Percentiles rank a stretch among this genome's conserved stretches.
Evolutionary conservation across 2,329 filamentous ascomycete genomes (phyloP).

Genomic region (Aspergillus quadricinctus): DNA sequence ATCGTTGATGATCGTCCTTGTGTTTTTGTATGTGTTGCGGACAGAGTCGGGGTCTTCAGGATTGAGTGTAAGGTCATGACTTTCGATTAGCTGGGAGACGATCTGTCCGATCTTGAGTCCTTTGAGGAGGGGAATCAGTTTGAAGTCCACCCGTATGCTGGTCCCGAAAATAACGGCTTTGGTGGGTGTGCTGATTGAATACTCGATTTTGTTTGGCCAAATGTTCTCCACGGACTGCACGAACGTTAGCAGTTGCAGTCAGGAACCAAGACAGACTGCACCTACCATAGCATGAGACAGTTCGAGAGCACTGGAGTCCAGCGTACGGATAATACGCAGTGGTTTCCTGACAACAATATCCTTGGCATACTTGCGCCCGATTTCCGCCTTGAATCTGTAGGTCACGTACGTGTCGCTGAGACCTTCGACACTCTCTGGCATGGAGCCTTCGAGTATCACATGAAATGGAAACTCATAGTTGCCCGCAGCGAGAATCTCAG

Average conservation of each 20-base stretch:
- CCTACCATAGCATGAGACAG: slow-evolving; percentile 76
- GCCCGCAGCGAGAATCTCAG: slow-evolving; percentile 60
- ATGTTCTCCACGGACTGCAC: slow-evolving; percentile 78
- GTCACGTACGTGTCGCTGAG: slow-evolving; percentile 79
- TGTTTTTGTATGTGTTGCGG: slow-evolving; percentile 53
- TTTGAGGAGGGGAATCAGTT: slow-evolving; percentile 83
- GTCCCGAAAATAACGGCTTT: slow-evolving; percentile 94
- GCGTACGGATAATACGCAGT: slow-evolving; percentile 70
- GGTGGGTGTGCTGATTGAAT: slow-evolving; percentile 86
- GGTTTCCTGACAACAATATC: slow-evolving; percentile 78
- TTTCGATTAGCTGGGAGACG: slow-evolving; percentile 73
- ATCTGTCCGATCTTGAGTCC: slow-evolving; percentile 82
- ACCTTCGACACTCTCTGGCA: slow-evolving; percentile 86
- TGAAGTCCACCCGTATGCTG: slow-evolving; percentile 76
- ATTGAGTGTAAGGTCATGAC: slow-evolving; percentile 61
- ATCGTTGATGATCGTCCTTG: slow-evolving; percentile 62
- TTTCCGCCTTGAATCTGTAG: slow-evolving; percentile 86
- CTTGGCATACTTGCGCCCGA: slow-evolving; percentile 85
- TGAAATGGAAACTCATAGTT: slow-evolving; percentile 86
- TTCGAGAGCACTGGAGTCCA: slow-evolving; percentile 71
- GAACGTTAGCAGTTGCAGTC: neutral
- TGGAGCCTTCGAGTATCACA: slow-evolving; percentile 61
- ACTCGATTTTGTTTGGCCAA: slow-evolving; percentile 97
- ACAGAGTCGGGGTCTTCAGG: slow-evolving; percentile 41
- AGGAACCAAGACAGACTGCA: neutral